Evolutionary conservation across 129 eudicot species (phyloP), one percentile per base, ranked within the genome.

Genomic region (Arctium minus): DNA sequence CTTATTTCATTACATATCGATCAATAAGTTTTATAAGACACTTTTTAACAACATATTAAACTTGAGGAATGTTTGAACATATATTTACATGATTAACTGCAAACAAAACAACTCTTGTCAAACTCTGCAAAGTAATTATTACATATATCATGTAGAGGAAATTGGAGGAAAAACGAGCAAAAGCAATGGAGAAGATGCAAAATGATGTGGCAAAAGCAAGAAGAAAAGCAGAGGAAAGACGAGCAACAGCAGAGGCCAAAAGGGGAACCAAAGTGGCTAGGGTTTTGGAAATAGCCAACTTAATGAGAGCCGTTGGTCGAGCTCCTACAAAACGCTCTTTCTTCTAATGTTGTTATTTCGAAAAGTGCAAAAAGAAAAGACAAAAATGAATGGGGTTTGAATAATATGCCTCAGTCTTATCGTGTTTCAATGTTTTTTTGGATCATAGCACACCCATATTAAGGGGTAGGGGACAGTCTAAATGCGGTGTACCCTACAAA

Each of bases 101-200:
- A 32, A 71, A 36, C 36, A 74, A 40, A 29, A 9, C 10, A 74
- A 0, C 27, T 74, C 35, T 39, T 38, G 22, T 39, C 18, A 79
- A 8, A 17, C 13, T 67, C 13, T 67, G 0, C 12, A 7, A 70
- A 32, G 36, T 62, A 69, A 6, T 32, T 70, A 67, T 53, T 1
- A 15, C 13, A 40, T 73, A 0, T 18, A 17, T 76, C 3, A 6
- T 78, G 77, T 71, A 95, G 99, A 88, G 99, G 80, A 95, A 93
- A 74, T 79, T 95, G 32, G 99, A 92, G 84, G 97, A 95, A 86
- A 93, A 93, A 85, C 94, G 97, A 86, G 99, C 97, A 87, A 92
- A 82, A 86, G 98, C 98, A 69, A 40, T 89, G 74, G 97, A 95
- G 75, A 95, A 88, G 80, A 95, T 92, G 98, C 92, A 91, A 79